These are phyloP conservation scores for Pisolithus microcarpus DNA, from an alignment of 768 basidiomycete species.

Conservation along the genomic window DNA sequence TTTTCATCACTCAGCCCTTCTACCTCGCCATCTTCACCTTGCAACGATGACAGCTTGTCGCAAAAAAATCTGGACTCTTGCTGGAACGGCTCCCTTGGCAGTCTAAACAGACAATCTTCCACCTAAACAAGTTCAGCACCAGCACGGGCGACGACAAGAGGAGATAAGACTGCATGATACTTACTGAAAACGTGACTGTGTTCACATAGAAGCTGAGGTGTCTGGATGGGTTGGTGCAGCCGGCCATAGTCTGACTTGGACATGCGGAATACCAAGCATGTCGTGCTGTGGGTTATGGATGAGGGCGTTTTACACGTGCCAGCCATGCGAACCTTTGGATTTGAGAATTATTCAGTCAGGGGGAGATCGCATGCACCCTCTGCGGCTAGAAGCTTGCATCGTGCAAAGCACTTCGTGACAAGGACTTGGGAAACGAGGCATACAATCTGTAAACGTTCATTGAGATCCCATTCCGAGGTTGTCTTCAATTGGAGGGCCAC, in stretches of 20 bases:
- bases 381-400: no score
- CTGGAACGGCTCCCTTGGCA: conserved; percentile 9
- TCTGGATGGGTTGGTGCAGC: neutral
- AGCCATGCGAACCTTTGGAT: no score
- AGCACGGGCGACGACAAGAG: neutral
- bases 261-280: no score
- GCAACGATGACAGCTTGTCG: conserved; percentile 9
- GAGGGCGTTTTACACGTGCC: no score
- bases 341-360: no score
- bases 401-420: no score
- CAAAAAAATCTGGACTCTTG: conserved; percentile 10
- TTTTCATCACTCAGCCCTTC: conserved; percentile 10
- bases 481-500: no score
- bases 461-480: no score
- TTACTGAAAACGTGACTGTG: conserved; percentile 5
- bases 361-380: no score
- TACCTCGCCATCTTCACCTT: neutral
- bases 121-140: conserved; percentile 4
- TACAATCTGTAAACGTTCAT: no score
- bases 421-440: no score
- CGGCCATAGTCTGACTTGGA: neutral
- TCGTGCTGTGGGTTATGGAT: no score
- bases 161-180: neutral
- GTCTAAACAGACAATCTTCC: conserved; percentile 10
- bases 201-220: conserved; percentile 1